Conservation (phyloP, 2,329 filamentous ascomycete genomes). For the Bipolaris zeicola region DNA sequence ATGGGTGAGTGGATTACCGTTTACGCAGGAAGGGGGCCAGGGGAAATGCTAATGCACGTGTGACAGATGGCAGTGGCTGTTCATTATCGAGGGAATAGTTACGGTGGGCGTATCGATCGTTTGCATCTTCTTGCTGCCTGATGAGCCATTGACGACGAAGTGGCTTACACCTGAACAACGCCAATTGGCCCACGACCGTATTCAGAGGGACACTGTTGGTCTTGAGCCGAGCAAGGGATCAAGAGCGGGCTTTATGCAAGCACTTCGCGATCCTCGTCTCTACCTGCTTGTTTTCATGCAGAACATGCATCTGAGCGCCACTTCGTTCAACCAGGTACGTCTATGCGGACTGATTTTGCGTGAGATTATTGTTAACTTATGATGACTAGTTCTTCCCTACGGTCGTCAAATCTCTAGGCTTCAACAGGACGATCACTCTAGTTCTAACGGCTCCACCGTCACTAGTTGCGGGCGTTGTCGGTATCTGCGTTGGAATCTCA, state of each 20-base stretch:
- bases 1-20: constrained; percentile 17
- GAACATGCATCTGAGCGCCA: constrained; percentile 58
- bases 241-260: constrained; percentile 55
- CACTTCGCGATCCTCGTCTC: constrained; percentile 56
- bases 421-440: constrained; percentile 57
- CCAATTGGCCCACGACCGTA: constrained; percentile 36
- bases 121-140: constrained; percentile 35
- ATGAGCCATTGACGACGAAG: constrained; percentile 42
- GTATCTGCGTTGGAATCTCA: constrained; percentile 40
- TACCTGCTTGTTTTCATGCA: constrained; percentile 63
- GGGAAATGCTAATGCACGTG: not conserved
- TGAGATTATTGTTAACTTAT: not conserved
- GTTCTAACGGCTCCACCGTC: constrained; percentile 51
- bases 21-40: accelerated
- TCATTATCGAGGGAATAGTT: constrained; percentile 5
- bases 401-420: constrained; percentile 58
- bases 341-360: not conserved
- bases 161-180: constrained; percentile 54
- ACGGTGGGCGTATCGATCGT: constrained; percentile 4
- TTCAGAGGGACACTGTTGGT: constrained; percentile 51
- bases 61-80: constrained; percentile 33
- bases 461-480: constrained; percentile 18
- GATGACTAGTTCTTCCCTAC: constrained; percentile 48
- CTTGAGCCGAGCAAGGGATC: constrained; percentile 49
- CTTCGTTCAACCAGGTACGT: constrained; percentile 53